These are phyloP conservation scores for Aspergillus heteromorphus DNA, from an alignment of 495 filamentous ascomycete species.

Conservation along the genomic window DNA sequence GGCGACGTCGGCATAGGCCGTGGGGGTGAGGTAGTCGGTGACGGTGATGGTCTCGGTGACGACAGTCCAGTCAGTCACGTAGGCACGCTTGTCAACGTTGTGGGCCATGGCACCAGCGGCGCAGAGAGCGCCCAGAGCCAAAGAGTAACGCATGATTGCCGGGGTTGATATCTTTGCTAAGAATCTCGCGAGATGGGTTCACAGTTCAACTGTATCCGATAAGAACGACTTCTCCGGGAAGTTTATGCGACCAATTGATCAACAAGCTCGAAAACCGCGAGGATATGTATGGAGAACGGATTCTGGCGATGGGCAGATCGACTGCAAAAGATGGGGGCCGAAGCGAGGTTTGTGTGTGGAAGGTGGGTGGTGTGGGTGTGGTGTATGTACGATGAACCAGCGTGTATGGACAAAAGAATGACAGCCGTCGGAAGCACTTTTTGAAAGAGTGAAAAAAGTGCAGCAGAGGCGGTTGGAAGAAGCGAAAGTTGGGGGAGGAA, in stretches of 20 bases:
- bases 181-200: constrained; percentile 11
- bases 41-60: constrained; percentile 63
- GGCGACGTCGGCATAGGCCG: constrained; percentile 14
- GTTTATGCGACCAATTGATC: constrained; percentile 17
- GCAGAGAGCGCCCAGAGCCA: constrained; percentile 55
- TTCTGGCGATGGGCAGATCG: constrained; percentile 28
- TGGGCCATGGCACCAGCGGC: constrained; percentile 56
- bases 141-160: constrained; percentile 64
- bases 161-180: constrained; percentile 1
- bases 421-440: constrained; percentile 33
- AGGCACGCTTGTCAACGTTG: constrained; percentile 51
- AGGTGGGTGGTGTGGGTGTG: background rate
- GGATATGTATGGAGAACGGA: constrained; percentile 5
- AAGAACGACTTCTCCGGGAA: constrained; percentile 39
- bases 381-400: constrained; percentile 17
- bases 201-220: constrained; percentile 28
- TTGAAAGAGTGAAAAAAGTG: constrained; percentile 35
- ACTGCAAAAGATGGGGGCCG: constrained; percentile 23
- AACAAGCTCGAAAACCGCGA: background rate
- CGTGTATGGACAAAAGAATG: constrained; percentile 30
- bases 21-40: constrained; percentile 39
- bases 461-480: constrained; percentile 16
- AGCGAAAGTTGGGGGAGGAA: constrained; percentile 19
- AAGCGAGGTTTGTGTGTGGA: constrained; percentile 11
- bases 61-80: constrained; percentile 49